Percentiles rank a stretch among this genome's conserved stretches.
phyloP scores from a whole-genome alignment of 2,329 filamentous ascomycete species.

The Samsoniella hepiali region DNA sequence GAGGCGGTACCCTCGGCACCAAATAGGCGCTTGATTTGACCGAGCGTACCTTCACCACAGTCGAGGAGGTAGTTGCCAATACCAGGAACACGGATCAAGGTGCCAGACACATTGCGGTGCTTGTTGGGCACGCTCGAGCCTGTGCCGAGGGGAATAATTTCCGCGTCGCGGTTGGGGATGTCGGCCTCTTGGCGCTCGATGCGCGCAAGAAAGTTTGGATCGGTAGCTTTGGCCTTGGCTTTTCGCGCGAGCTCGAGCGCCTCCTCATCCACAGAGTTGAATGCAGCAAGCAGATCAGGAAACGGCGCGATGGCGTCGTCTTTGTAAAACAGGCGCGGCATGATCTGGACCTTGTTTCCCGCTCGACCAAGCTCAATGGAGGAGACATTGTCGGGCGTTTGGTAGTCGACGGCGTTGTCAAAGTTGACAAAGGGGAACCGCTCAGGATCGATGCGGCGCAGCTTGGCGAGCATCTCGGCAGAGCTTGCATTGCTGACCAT shows the following conservation, averaged over 20 bases:
- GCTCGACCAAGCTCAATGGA: slow-evolving; percentile 39
- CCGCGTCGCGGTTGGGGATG: slow-evolving; percentile 70
- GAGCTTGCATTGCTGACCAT: slow-evolving; percentile 67
- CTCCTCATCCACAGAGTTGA: slow-evolving; percentile 35
- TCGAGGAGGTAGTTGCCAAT: slow-evolving; percentile 89
- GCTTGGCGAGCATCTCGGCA: slow-evolving; percentile 62
- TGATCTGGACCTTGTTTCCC: slow-evolving; percentile 45
- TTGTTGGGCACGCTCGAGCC: slow-evolving; percentile 88
- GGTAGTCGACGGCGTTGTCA: slow-evolving; percentile 45
- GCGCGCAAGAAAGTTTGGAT: slow-evolving; percentile 45
- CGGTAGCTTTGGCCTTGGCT: slow-evolving; percentile 41
- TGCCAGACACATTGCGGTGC: slow-evolving; percentile 91
- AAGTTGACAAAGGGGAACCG: slow-evolving; percentile 69
- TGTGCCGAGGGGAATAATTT: slow-evolving; percentile 85
- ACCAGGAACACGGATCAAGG: slow-evolving; percentile 77
- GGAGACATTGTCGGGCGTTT: slow-evolving; percentile 24
- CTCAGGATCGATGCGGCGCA: slow-evolving; percentile 69
- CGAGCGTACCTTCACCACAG: slow-evolving; percentile 87
- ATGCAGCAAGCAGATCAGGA: slow-evolving; percentile 44
- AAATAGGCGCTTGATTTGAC: slow-evolving; percentile 77
- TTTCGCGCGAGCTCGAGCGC: slow-evolving; percentile 52
- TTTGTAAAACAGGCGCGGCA: slow-evolving; percentile 45
- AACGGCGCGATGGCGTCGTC: slow-evolving; percentile 46
- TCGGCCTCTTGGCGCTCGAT: slow-evolving; percentile 55
- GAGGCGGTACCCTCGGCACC: slow-evolving; percentile 59